Evolutionary conservation across 1,284 basidiomycete species (phyloP).

Genomic region (Pseudozyma pruni): DNA sequence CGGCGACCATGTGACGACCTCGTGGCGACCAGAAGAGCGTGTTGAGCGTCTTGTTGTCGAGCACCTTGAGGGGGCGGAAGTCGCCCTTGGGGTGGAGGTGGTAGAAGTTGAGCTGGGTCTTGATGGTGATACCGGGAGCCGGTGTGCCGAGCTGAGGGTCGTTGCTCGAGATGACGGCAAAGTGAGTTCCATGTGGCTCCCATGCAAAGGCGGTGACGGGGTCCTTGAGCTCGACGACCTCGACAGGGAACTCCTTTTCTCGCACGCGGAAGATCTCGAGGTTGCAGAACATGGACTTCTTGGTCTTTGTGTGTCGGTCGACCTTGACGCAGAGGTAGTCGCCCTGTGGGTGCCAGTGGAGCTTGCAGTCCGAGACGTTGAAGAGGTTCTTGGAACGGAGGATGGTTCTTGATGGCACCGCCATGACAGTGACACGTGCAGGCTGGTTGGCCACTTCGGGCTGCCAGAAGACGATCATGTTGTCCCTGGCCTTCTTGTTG

Average conservation of each 20-base stretch:
- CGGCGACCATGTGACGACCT: conserved; percentile 93
- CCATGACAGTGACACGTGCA: conserved; percentile 91
- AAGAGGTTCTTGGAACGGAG: conserved; percentile 97
- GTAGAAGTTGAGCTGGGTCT: conserved; percentile 97
- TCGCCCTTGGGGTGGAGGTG: conserved; percentile 95
- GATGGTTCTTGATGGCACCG: conserved; percentile 84
- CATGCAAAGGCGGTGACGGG: conserved; percentile 96
- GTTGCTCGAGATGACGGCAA: conserved; percentile 92
- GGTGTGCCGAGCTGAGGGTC: conserved; percentile 91
- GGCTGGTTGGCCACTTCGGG: conserved; percentile 96
- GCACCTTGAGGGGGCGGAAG: conserved; percentile 86
- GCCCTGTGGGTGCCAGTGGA: conserved; percentile 98
- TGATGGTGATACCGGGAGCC: conserved; percentile 88
- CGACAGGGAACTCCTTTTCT: conserved; percentile 97
- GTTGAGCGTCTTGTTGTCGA: conserved; percentile 89
- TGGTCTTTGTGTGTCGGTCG: conserved; percentile 98
- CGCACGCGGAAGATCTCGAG: conserved; percentile 97
- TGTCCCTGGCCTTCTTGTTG: conserved; percentile 76
- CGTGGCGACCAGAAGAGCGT: conserved; percentile 97
- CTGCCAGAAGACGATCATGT: conserved; percentile 97
- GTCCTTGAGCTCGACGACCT: conserved; percentile 97
- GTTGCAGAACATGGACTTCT: conserved; percentile 99
- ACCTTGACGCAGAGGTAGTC: conserved; percentile 99
- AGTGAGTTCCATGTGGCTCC: conserved; percentile 96
- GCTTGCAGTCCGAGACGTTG: conserved; percentile 97